Percentiles rank a stretch among this genome's conserved stretches.
Evolutionary conservation across 352 stramenopile genomes (phyloP).

Genomic region (Phytophthora hybrid): DNA sequence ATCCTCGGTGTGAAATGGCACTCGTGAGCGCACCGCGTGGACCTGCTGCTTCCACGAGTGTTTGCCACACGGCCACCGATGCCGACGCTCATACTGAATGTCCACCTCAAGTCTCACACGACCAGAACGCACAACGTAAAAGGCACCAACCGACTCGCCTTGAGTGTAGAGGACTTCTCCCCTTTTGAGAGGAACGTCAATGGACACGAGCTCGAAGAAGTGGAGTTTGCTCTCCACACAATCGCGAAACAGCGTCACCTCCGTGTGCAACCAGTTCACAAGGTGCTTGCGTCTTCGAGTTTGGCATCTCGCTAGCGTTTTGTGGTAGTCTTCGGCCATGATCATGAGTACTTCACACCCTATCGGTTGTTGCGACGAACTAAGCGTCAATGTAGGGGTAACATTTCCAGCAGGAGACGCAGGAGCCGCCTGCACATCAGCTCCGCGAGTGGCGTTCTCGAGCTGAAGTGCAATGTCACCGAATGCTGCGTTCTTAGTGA

Average conservation of each 20-base stretch:
- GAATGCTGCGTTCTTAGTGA: conserved; percentile 73
- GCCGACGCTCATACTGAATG: conserved; percentile 73
- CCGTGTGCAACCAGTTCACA: conserved; percentile 72
- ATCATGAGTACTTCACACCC: conserved; percentile 75
- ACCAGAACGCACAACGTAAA: conserved; percentile 74
- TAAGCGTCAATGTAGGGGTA: conserved; percentile 2
- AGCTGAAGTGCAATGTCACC: conserved; percentile 76
- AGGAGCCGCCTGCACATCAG: conserved; percentile 61
- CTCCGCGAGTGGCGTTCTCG: conserved; percentile 74
- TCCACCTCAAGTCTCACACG: conserved; percentile 68
- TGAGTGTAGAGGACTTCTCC: conserved; percentile 69
- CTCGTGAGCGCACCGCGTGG: conserved; percentile 57
- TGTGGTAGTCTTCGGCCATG: conserved; percentile 76
- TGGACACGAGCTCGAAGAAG: conserved; percentile 82
- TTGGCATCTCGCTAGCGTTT: conserved; percentile 71
- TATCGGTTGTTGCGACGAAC: conserved; percentile 14
- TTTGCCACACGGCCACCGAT: conserved; percentile 64
- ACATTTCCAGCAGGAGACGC: conserved; percentile 6
- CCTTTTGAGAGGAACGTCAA: conserved; percentile 69
- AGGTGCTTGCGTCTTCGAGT: conserved; percentile 71
- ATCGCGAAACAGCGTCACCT: conserved; percentile 73
- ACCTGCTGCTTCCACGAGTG: conserved; percentile 67
- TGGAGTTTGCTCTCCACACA: conserved; percentile 81
- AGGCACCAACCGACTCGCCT: conserved; percentile 66
- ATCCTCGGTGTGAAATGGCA: conserved; percentile 63